phyloP scores from a whole-genome alignment of 148 eudicot species.

The Rhododendron griersonianum region DNA sequence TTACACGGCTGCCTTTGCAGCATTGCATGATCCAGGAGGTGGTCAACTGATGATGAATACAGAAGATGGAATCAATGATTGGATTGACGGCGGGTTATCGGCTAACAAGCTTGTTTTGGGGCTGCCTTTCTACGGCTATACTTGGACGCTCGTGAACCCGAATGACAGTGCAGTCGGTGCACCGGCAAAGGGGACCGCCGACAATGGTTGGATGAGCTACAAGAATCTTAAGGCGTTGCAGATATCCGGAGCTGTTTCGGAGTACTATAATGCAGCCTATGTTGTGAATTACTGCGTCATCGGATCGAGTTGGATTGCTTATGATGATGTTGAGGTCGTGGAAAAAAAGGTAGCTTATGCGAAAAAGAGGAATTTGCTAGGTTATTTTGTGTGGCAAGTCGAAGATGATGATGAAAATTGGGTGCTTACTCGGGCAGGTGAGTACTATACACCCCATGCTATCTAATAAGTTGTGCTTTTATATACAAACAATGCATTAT shows the following conservation, averaged over 20 bases:
- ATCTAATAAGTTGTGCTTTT: too few relatives aligned
- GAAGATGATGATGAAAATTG: slow-evolving; percentile 29
- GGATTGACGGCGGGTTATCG: slow-evolving; percentile 34
- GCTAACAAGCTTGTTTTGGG: slow-evolving; percentile 31
- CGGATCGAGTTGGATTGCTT: slow-evolving; percentile 40
- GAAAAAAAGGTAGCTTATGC: slow-evolving; percentile 43
- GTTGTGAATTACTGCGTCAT: slow-evolving; percentile 29
- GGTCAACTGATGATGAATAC: slow-evolving; percentile 6
- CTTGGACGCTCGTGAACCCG: slow-evolving; percentile 31
- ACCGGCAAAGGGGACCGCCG: slow-evolving; percentile 27
- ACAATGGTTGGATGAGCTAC: slow-evolving; percentile 35
- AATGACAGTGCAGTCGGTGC: slow-evolving; percentile 21
- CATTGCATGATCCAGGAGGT: slow-evolving; percentile 40
- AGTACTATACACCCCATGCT: not conserved
- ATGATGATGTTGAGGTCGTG: slow-evolving; percentile 47
- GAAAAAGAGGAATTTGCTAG: slow-evolving; percentile 36
- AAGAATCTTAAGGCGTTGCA: slow-evolving; percentile 15
- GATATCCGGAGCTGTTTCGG: slow-evolving; percentile 12
- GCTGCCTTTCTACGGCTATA: slow-evolving; percentile 40
- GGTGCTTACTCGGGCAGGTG: slow-evolving; percentile 34
- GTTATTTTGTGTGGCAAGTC: slow-evolving; percentile 37
- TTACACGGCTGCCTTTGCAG: slow-evolving; percentile 30
- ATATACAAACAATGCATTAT: too few relatives aligned
- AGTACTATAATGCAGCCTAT: slow-evolving; percentile 26
- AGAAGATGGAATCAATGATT: slow-evolving; percentile 32